Evolutionary conservation across 2,329 filamentous ascomycete genomes (phyloP).

Genomic region (Cytospora leucostoma): DNA sequence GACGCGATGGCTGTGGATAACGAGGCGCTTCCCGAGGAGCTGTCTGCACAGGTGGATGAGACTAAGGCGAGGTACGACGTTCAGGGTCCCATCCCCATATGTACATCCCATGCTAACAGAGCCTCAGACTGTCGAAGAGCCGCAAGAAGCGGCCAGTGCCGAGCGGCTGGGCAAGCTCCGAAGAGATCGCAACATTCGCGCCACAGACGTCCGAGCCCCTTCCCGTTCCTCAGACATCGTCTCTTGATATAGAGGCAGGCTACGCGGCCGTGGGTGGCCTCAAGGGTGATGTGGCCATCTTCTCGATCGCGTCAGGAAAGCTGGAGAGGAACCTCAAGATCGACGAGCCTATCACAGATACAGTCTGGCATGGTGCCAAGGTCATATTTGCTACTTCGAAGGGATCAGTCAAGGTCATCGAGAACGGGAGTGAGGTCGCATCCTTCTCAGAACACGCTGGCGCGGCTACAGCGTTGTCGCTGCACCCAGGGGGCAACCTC

Average conservation of each 20-base stretch:
- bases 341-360: constrained; percentile 67
- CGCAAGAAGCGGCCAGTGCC: constrained; percentile 88
- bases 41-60: constrained; percentile 74
- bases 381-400: constrained; percentile 73
- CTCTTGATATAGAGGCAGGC: constrained; percentile 56
- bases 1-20: constrained; percentile 94
- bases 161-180: constrained; percentile 77
- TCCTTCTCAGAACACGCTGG: constrained; percentile 82
- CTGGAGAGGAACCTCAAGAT: constrained; percentile 68
- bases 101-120: constrained; percentile 4
- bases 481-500: constrained; percentile 82
- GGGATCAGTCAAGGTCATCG: constrained; percentile 78
- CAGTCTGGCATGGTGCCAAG: constrained; percentile 66
- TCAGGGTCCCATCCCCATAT: not conserved
- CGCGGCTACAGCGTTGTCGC: constrained; percentile 71
- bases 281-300: constrained; percentile 74
- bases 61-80: constrained; percentile 73
- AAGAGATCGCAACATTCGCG: constrained; percentile 61
- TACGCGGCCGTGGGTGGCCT: constrained; percentile 73
- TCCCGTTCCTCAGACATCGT: constrained; percentile 51
- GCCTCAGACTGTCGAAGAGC: constrained; percentile 73
- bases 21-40: constrained; percentile 70
- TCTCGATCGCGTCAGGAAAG: constrained; percentile 68
- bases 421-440: constrained; percentile 68
- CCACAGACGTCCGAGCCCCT: constrained; percentile 48